phyloP scores from a whole-genome alignment of 2,329 filamentous ascomycete genomes.

The Aspergillus sp. region DNA sequence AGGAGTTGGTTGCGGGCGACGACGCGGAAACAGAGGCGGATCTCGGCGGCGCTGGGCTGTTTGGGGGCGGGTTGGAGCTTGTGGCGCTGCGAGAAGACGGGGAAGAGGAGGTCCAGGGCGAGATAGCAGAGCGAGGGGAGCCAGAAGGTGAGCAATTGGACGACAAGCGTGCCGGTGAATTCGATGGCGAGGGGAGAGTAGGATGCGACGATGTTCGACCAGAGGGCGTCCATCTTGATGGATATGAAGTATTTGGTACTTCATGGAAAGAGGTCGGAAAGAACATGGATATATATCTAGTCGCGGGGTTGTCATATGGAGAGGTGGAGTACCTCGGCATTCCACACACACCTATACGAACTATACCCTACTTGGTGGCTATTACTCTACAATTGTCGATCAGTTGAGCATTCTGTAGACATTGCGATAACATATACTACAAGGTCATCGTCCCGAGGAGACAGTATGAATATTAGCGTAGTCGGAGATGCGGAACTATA shows the following conservation, averaged over 20 bases:
- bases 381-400: no score
- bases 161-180: constrained; percentile 24
- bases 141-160: constrained; percentile 27
- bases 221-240: background rate
- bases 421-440: no score
- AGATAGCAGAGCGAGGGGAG: constrained; percentile 39
- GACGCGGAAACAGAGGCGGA: constrained; percentile 44
- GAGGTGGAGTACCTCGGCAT: background rate
- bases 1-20: constrained; percentile 51
- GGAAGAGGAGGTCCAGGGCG: constrained; percentile 45
- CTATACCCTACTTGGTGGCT: no score
- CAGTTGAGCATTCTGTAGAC: no score
- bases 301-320: no score
- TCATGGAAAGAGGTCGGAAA: background rate
- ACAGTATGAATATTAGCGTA: no score
- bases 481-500: no score
- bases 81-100: constrained; percentile 50
- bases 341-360: no score
- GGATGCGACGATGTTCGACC: constrained; percentile 4
- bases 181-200: constrained; percentile 19
- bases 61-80: constrained; percentile 55
- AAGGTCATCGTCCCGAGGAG: no score
- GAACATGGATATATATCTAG: no score
- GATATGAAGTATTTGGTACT: background rate
- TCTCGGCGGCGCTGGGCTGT: constrained; percentile 49